These are phyloP conservation scores for Ensete glaucum DNA, from an alignment of 176 grass and related monocot genomes.

Conservation along the genomic window DNA sequence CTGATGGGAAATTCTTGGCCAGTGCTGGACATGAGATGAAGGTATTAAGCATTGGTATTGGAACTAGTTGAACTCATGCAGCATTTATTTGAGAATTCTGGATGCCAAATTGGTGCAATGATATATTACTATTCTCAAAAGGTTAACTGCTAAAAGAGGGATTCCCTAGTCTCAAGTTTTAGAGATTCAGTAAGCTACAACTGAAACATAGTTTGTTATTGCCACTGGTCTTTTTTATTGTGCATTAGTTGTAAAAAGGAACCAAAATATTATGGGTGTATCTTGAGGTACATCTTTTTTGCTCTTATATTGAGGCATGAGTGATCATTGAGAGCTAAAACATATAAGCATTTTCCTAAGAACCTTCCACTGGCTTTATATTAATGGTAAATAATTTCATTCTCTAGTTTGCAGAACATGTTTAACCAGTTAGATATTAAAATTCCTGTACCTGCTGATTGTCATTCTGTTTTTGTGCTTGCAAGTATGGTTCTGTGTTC, in stretches of 20 bases:
- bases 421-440: background rate
- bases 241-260: too few relatives aligned
- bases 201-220: background rate
- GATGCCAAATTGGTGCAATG: too few relatives aligned
- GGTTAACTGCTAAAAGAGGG: background rate
- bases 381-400: background rate
- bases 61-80: background rate
- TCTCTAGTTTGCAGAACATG: background rate
- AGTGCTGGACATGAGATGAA: slow-evolving; percentile 98
- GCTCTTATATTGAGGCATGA: background rate
- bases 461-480: background rate
- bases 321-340: background rate
- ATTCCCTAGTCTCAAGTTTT: too few relatives aligned
- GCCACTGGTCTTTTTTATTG: background rate
- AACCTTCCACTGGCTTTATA: background rate
- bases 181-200: background rate
- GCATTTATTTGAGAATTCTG: too few relatives aligned
- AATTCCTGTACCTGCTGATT: background rate
- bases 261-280: too few relatives aligned
- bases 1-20: slow-evolving; percentile 85
- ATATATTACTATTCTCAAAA: background rate
- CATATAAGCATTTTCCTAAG: background rate
- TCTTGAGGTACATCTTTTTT: background rate
- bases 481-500: background rate
- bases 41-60: slow-evolving; percentile 26